These are phyloP conservation scores for Sporormia fimetaria DNA, from an alignment of 495 filamentous ascomycete species.

Conservation along the genomic window DNA sequence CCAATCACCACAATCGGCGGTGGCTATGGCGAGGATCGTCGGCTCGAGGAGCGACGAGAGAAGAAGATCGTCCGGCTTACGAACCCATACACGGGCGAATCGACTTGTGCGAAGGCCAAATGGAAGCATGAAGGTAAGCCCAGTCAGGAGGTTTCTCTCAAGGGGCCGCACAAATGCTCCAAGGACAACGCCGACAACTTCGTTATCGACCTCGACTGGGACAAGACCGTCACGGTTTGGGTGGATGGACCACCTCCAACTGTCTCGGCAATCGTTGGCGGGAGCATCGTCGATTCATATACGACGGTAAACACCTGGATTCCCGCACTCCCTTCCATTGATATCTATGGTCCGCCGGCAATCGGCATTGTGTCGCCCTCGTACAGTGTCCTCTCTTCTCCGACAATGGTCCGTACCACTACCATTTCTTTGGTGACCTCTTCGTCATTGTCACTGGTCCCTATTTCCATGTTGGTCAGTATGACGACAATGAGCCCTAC, in stretches of 20 bases:
- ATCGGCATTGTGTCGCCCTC: too few species aligned
- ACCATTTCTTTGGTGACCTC: too few species aligned
- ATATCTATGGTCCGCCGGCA: too few species aligned
- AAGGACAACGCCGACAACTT: not conserved
- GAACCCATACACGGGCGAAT: constrained; percentile 1
- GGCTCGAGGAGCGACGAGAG: constrained; percentile 1
- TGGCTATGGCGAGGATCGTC: not conserved
- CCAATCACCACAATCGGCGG: not conserved
- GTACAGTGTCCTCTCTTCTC: too few species aligned
- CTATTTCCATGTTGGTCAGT: too few species aligned
- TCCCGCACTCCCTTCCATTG: too few species aligned
- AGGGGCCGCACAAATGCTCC: not conserved
- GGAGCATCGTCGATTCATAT: too few species aligned
- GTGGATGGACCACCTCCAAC: not conserved
- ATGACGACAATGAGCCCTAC: too few species aligned
- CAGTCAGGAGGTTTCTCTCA: constrained; percentile 2
- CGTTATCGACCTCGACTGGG: not conserved
- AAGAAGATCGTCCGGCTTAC: constrained; percentile 2
- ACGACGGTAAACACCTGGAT: too few species aligned
- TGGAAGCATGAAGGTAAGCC: constrained; percentile 6
- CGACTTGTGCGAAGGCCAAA: constrained; percentile 6
- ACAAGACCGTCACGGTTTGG: not conserved
- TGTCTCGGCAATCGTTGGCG: not conserved
- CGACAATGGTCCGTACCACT: too few species aligned
- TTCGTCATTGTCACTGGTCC: too few species aligned